Percentiles rank a stretch among this genome's conserved stretches.
Conservation (phyloP, 805 yeast genomes). For the Ogataea trehalophila region DNA sequence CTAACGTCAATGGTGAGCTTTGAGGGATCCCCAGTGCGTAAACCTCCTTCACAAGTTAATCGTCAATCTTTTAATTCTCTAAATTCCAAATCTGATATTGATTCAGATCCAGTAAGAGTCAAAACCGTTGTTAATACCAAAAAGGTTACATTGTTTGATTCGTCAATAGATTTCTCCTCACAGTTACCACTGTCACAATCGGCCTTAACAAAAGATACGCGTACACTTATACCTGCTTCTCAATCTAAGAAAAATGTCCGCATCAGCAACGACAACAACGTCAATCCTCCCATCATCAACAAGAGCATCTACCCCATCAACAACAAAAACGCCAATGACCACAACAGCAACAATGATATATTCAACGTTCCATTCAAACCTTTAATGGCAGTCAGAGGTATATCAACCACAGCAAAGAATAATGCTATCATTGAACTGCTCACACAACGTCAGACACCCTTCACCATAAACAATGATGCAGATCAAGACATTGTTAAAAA, state of each 20-base stretch:
- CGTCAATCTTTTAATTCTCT: no score
- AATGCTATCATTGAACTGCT: constrained; percentile 12
- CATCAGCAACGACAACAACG: background rate
- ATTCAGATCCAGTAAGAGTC: no score
- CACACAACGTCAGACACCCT: constrained; percentile 16
- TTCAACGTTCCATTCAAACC: background rate
- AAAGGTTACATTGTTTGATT: background rate
- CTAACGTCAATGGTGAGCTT: no score
- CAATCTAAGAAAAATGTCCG: background rate
- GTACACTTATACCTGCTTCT: background rate
- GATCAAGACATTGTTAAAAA: background rate
- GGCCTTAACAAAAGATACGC: background rate
- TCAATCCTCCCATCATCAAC: background rate
- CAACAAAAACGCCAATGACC: no score
- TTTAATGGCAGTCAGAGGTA: constrained; percentile 1
- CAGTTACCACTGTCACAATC: background rate
- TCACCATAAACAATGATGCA: background rate
- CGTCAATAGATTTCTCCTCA: background rate
- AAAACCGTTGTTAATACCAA: background rate
- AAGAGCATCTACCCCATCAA: no score
- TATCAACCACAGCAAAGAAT: constrained; percentile 7
- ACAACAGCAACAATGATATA: no score
- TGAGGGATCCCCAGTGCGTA: no score
- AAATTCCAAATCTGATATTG: no score
- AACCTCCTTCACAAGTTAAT: no score